Evolutionary conservation across 768 basidiomycete genomes (phyloP).

Genomic region (Calvatia gigantea): DNA sequence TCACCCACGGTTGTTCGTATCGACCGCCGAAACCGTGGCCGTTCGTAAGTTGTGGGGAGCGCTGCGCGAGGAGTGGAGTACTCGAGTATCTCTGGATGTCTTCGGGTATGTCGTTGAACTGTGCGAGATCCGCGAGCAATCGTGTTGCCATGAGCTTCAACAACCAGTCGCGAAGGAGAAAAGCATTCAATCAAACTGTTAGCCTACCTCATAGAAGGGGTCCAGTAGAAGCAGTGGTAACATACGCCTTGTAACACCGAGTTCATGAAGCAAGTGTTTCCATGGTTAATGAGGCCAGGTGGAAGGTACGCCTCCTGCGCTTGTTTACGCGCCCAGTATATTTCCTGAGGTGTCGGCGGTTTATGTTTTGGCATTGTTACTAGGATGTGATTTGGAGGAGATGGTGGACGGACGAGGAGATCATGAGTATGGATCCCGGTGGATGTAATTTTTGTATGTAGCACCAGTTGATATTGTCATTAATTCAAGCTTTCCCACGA

Average conservation of each 20-base stretch:
- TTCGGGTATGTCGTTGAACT: slow-evolving; percentile 47
- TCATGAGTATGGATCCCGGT: slow-evolving; percentile 1
- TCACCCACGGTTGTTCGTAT: slow-evolving; percentile 49
- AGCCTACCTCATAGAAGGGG: background rate
- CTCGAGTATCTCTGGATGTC: slow-evolving; percentile 35
- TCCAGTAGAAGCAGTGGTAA: slow-evolving; percentile 20
- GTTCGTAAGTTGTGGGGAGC: slow-evolving; percentile 70
- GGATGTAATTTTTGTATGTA: background rate
- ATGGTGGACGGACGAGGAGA: background rate
- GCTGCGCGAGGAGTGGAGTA: slow-evolving; percentile 38
- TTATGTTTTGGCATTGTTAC: slow-evolving; percentile 50
- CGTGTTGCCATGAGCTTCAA: slow-evolving; percentile 64
- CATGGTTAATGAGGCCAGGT: slow-evolving; percentile 75
- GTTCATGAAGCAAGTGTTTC: slow-evolving; percentile 96
- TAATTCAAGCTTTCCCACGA: background rate
- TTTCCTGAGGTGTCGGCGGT: slow-evolving; percentile 57
- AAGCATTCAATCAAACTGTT: background rate
- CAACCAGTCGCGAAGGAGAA: background rate
- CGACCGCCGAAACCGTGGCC: slow-evolving; percentile 52
- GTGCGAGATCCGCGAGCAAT: slow-evolving; percentile 53
- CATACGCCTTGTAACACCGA: slow-evolving; percentile 86
- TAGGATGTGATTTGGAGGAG: background rate
- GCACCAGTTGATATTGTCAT: background rate
- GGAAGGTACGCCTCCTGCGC: slow-evolving; percentile 69
- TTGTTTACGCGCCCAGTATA: slow-evolving; percentile 52